Conservation (phyloP, 1,284 basidiomycete species). For the Heliocybe sulcata region DNA sequence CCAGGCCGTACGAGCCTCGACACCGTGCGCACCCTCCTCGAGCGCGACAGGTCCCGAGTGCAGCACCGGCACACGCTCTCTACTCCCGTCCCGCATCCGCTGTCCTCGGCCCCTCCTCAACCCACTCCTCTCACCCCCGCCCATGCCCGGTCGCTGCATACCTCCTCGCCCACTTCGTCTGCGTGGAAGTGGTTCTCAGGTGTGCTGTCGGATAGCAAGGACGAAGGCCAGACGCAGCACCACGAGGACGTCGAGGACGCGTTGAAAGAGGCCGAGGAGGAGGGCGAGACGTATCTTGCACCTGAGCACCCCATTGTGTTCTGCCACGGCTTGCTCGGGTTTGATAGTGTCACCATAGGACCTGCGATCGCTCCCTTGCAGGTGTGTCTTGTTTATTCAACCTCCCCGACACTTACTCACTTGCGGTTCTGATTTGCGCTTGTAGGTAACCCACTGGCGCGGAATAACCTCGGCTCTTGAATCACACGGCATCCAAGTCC, state of each 20-base stretch:
- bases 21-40: conserved; percentile 50
- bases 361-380: conserved; percentile 73
- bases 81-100: conserved; percentile 4
- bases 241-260: background rate
- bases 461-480: conserved; percentile 90
- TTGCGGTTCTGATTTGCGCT: too few relatives aligned
- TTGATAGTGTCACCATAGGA: conserved; percentile 72
- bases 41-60: conserved; percentile 24
- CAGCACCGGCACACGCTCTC: conserved; percentile 13
- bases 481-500: conserved; percentile 82
- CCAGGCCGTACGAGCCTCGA: conserved; percentile 50
- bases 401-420: background rate
- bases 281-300: conserved; percentile 44
- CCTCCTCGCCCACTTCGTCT: background rate
- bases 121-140: conserved; percentile 10
- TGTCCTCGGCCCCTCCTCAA: conserved; percentile 8
- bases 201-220: background rate
- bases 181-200: background rate
- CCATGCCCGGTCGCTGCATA: background rate
- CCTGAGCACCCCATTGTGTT: conserved; percentile 85
- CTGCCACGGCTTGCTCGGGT: conserved; percentile 89
- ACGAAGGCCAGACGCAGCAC: background rate
- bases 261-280: conserved; percentile 47
- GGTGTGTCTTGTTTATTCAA: conserved; percentile 1
- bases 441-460: conserved; percentile 81